phyloP scores from a whole-genome alignment of 495 filamentous ascomycete genomes.

The Penicillium canescens region DNA sequence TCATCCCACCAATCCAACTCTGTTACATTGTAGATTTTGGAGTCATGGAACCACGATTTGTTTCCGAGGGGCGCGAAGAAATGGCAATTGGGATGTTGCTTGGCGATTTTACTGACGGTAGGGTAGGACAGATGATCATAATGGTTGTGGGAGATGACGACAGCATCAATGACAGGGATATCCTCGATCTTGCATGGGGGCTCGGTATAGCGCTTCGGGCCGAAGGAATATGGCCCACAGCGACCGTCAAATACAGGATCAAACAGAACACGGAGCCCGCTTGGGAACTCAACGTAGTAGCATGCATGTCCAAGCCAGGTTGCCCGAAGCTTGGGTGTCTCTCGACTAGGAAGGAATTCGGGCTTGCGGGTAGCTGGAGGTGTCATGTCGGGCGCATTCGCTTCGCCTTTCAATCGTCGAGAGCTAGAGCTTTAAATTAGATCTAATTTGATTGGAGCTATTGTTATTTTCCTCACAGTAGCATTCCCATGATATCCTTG shows the following conservation, averaged over 20 bases:
- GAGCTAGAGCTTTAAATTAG: background rate
- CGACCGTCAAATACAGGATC: constrained; percentile 93
- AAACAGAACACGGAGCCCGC: constrained; percentile 85
- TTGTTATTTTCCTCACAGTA: constrained; percentile 20
- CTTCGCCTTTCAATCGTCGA: constrained; percentile 56
- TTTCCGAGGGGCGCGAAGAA: constrained; percentile 92
- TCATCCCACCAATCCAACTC: constrained; percentile 98
- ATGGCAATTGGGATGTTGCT: constrained; percentile 73
- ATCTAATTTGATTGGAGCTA: background rate
- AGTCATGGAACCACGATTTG: constrained; percentile 75
- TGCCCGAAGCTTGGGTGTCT: constrained; percentile 66
- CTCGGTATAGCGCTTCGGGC: constrained; percentile 81
- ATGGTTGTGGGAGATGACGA: constrained; percentile 90
- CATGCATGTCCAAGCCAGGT: constrained; percentile 98
- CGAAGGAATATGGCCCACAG: constrained; percentile 72
- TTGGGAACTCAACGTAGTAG: constrained; percentile 89
- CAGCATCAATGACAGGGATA: constrained; percentile 81
- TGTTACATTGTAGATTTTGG: constrained; percentile 71
- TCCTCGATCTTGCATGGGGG: constrained; percentile 76
- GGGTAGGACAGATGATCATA: constrained; percentile 89
- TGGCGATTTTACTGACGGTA: constrained; percentile 68
- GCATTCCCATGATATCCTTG: constrained; percentile 13
- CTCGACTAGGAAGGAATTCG: constrained; percentile 63
- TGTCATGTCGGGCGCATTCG: constrained; percentile 61
- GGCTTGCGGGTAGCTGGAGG: constrained; percentile 69